phyloP scores from a whole-genome alignment of 352 stramenopile species.

The Phytopythium ostracodes region DNA sequence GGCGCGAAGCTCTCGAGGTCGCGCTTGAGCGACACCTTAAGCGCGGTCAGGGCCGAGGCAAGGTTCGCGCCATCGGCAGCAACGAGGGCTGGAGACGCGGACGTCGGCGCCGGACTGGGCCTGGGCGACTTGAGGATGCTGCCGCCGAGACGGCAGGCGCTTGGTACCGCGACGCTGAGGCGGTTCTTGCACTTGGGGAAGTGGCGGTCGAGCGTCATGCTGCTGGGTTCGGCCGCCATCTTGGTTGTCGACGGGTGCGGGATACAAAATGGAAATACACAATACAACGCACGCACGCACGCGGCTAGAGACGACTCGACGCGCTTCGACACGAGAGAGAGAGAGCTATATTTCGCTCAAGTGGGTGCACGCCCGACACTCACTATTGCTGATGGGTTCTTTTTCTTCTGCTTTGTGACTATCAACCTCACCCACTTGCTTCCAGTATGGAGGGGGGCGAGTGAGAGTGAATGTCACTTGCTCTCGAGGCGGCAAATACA shows the following conservation, averaged over 20 bases:
- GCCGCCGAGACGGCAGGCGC: conserved; percentile 22
- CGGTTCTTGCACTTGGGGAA: conserved; percentile 71
- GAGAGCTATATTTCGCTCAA: conserved; percentile 2
- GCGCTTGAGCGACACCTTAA: conserved; percentile 75
- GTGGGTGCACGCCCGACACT: neutral
- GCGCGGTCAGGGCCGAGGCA: conserved; percentile 48
- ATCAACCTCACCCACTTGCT: neutral
- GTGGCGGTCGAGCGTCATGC: conserved; percentile 54
- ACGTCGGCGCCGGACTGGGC: conserved; percentile 11
- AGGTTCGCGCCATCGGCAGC: conserved; percentile 43
- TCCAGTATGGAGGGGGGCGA: neutral
- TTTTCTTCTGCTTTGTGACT: neutral
- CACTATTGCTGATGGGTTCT: neutral
- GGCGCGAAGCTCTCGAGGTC: conserved; percentile 68
- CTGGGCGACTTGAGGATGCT: conserved; percentile 11
- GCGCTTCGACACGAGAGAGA: neutral
- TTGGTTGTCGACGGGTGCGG: neutral
- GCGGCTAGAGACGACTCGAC: neutral
- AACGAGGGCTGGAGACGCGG: neutral
- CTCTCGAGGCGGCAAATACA: conserved; percentile 49
- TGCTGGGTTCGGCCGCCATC: conserved; percentile 10
- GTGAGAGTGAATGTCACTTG: conserved; percentile 29
- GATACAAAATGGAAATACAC: neutral
- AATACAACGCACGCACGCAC: neutral
- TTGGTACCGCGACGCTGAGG: conserved; percentile 17